phyloP scores from a whole-genome alignment of 2,329 filamentous ascomycete species.

The Metarhizium guizhouense region DNA sequence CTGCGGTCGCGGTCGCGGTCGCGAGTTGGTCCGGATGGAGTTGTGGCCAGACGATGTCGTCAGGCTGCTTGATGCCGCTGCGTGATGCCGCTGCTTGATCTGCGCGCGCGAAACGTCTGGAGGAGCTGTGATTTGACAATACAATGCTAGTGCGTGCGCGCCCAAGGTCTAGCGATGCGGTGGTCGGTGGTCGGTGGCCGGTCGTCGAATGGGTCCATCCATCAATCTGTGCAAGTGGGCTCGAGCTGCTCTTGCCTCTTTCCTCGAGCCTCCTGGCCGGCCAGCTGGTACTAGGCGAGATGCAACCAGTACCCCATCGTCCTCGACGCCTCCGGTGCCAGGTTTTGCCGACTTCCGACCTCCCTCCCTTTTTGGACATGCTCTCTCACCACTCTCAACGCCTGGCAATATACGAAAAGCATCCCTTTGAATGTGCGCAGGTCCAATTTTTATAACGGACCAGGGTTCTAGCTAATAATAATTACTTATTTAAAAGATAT shows the following conservation, averaged over 20 bases:
- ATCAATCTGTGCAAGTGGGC: background rate
- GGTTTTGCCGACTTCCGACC: constrained; percentile 17
- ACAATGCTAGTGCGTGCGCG: background rate
- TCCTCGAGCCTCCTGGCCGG: background rate
- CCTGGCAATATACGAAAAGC: background rate
- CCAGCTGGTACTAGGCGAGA: background rate
- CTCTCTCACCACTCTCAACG: background rate
- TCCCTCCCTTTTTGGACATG: background rate
- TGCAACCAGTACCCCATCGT: background rate
- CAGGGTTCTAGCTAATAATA: too few species aligned
- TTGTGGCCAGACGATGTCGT: background rate
- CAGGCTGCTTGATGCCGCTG: background rate
- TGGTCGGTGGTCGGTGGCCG: too few species aligned
- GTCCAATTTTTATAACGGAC: too few species aligned
- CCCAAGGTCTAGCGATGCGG: background rate
- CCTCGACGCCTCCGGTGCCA: constrained; percentile 9
- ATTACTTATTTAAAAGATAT: too few species aligned
- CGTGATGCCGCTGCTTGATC: background rate
- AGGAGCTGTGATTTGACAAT: background rate
- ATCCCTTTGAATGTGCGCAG: too few species aligned
- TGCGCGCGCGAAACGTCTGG: background rate
- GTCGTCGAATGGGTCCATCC: background rate
- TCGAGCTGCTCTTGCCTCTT: too few species aligned
- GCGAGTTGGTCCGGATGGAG: background rate
- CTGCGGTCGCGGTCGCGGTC: background rate